A percentile compares a stretch with the other conserved stretches of the same genome.
phyloP scores from a whole-genome alignment of 2,329 filamentous ascomycete species.

The Monosporascus sp. region DNA sequence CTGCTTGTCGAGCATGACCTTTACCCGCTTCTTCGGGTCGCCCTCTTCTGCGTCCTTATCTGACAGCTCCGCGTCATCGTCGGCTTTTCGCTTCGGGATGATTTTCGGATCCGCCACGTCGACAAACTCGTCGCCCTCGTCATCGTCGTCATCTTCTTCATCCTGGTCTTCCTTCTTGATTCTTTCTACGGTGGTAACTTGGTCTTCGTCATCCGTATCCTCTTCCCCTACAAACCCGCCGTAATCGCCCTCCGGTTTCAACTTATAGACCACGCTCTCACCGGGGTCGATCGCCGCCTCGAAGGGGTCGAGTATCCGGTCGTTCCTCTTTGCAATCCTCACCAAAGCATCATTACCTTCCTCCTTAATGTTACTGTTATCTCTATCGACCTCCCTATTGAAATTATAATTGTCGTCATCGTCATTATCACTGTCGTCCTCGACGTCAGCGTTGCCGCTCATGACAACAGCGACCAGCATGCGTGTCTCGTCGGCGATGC shows the following conservation, averaged over 20 bases:
- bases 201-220: background rate
- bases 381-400: background rate
- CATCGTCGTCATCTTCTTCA: constrained; percentile 5
- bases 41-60: constrained; percentile 7
- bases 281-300: background rate
- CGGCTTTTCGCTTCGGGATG: constrained; percentile 17
- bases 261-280: background rate
- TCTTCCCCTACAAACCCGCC: background rate
- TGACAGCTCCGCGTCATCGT: constrained; percentile 2
- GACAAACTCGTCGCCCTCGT: constrained; percentile 6
- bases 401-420: constrained; percentile 24
- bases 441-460: constrained; percentile 45
- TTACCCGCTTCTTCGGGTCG: constrained; percentile 13
- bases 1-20: constrained; percentile 6
- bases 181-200: background rate
- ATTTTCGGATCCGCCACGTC: constrained; percentile 1
- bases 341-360: too few species aligned
- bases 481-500: constrained; percentile 72
- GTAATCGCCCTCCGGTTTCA: background rate
- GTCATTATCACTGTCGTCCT: constrained; percentile 39
- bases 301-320: background rate
- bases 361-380: too few species aligned
- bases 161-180: constrained; percentile 1
- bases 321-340: too few species aligned
- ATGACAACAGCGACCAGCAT: constrained; percentile 65